A percentile compares a stretch with the other conserved stretches of the same genome.
Conservation (phyloP, 371 early-diverging fungal genomes). For the Rhizopus sp. region DNA sequence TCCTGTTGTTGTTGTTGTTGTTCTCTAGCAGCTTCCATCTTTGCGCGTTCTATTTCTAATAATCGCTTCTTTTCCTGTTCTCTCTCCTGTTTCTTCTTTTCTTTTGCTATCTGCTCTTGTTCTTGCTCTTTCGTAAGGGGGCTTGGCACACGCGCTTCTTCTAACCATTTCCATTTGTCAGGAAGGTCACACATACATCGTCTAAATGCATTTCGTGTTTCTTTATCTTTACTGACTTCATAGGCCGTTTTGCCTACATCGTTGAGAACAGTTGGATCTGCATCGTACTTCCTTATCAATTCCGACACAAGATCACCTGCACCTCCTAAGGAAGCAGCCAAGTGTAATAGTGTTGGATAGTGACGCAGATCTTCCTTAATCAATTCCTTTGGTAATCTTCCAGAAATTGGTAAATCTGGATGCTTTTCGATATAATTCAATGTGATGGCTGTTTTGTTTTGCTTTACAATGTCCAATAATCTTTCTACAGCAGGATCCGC, state of each 20-base stretch:
- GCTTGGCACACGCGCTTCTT: conserved; percentile 70
- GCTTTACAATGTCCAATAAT: conserved; percentile 50
- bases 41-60: conserved; percentile 28
- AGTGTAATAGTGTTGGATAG: conserved; percentile 71
- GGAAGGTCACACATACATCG: conserved; percentile 68
- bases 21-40: conserved; percentile 40
- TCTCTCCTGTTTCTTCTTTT: conserved; percentile 63
- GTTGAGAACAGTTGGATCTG: conserved; percentile 76
- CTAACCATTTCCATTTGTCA: conserved; percentile 69
- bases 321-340: conserved; percentile 58
- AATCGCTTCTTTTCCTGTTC: conserved; percentile 50
- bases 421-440: conserved; percentile 43
- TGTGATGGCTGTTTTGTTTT: conserved; percentile 58
- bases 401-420: conserved; percentile 20
- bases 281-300: conserved; percentile 69
- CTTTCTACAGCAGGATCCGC: conserved; percentile 34
- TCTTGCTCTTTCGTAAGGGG: conserved; percentile 80
- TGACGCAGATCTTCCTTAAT: conserved; percentile 45
- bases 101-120: conserved; percentile 61
- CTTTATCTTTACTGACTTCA: conserved; percentile 75
- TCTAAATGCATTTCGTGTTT: conserved; percentile 79
- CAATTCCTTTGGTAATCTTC: conserved; percentile 49
- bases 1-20: conserved; percentile 30
- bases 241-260: conserved; percentile 74
- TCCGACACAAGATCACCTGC: conserved; percentile 59